Evolutionary conservation across 257 asterid genomes (phyloP), one percentile per base, ranked within the genome.

Genomic region (Penstemon newberryi): DNA sequence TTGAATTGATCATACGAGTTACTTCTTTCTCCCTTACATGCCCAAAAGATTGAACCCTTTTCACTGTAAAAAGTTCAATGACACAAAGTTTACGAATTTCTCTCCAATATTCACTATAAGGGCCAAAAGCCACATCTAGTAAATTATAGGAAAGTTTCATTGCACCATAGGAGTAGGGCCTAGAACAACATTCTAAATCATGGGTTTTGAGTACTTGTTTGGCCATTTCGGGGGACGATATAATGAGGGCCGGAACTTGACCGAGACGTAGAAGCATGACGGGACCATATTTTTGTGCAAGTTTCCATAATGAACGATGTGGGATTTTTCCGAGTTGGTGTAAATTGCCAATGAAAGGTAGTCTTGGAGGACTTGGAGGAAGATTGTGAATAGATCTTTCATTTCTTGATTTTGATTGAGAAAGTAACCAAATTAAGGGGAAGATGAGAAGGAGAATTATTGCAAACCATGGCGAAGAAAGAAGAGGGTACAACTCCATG

Each of bases 31-130:
- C 67, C 42, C 67, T 63, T 6, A 63, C 42, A 9, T 63, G 54
- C 15, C 41, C 13, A 63, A 63, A 63, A 8, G 67, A 63, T 63
- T 63, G 67, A 6, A 63, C 55, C 19, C 67, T 45, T 25, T 63
- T 63, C 7, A 63, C 42, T 0, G 67, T 33, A 19, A 63, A 47
- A 5, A 63, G 56, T 10, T 63, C 56, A 3, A 63, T 6, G 10
- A 63, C 44, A 5, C 56, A 46, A 15, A 63, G 38, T 11, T 63
- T 45, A 4, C 67, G 41, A 4, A 63, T 18, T 5, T 33, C 25
- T 45, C 43, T 45, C 56, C 56, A 63, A 8, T 63, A 63, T 5
- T 40, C 66, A 13, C 66, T 44, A 6, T 61, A 61, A 4, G 52
- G 66, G 4, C 53, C 53, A 43, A 61, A 61, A 42, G 66, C 65